A percentile compares a stretch with the other conserved stretches of the same genome.
These are phyloP conservation scores for Exophiala viscosa DNA, from an alignment of 2,329 filamentous ascomycete genomes.

Conservation along the genomic window DNA sequence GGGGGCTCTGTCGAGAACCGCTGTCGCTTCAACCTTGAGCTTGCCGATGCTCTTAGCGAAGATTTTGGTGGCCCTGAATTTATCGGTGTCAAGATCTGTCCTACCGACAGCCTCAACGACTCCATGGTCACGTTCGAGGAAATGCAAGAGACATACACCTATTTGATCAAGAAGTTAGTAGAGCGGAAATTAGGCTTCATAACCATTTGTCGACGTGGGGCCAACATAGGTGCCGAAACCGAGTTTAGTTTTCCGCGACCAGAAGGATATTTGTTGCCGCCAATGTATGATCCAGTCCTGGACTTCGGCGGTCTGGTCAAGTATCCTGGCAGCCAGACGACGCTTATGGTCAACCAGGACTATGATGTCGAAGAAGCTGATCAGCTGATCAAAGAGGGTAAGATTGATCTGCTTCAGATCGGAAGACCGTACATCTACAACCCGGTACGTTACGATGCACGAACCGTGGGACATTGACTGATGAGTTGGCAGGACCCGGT, in stretches of 20 bases:
- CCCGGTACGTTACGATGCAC: constrained; percentile 20
- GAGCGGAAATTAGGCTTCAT: constrained; percentile 13
- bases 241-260: constrained; percentile 2
- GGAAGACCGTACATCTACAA: constrained; percentile 29
- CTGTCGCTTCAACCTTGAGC: constrained; percentile 33
- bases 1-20: constrained; percentile 33
- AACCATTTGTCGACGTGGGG: constrained; percentile 20
- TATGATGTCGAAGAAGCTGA: constrained; percentile 29
- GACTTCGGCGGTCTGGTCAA: constrained; percentile 30
- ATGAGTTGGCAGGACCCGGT: constrained; percentile 15
- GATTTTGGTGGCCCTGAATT: constrained; percentile 24
- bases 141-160: constrained; percentile 20
- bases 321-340: constrained; percentile 28
- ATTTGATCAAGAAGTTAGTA: constrained; percentile 20
- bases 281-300: constrained; percentile 23
- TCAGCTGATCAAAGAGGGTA: constrained; percentile 16
- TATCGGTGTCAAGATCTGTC: constrained; percentile 32
- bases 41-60: constrained; percentile 30
- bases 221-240: neutral
- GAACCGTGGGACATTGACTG: neutral
- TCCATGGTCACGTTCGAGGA: constrained; percentile 20
- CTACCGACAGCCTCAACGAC: constrained; percentile 30
- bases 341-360: constrained; percentile 30
- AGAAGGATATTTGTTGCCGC: constrained; percentile 14
- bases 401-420: constrained; percentile 28